A percentile compares a stretch with the other conserved stretches of the same genome.
Evolutionary conservation across 208 protist genomes (phyloP).

Genomic region (Tetramitus jugosus): DNA sequence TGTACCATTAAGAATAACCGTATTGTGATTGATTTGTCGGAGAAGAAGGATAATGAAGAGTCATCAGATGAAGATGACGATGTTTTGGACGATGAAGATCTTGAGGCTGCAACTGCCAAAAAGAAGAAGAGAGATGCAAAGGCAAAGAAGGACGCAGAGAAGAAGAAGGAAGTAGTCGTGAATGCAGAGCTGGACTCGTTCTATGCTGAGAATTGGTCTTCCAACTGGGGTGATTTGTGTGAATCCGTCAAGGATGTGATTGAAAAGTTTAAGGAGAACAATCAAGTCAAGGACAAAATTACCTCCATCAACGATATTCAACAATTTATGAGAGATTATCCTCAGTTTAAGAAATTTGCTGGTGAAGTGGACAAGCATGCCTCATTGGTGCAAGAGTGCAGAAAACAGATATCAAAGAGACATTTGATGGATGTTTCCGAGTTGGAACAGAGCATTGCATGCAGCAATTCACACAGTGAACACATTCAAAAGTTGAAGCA

Average conservation of each 20-base stretch:
- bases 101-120: not conserved
- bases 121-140: not conserved
- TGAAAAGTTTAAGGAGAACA: conserved; percentile 75
- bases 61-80: not conserved
- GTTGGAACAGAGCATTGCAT: conserved; percentile 88
- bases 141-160: not conserved
- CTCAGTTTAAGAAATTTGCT: conserved; percentile 58
- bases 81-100: too few species aligned
- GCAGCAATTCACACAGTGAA: conserved; percentile 49
- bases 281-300: conserved; percentile 54
- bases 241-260: conserved; percentile 80
- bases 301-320: conserved; percentile 49
- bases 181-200: conserved; percentile 78
- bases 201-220: conserved; percentile 83
- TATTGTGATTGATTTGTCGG: conserved; percentile 49
- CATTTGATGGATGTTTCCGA: conserved; percentile 79
- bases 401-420: conserved; percentile 55
- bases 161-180: conserved; percentile 1
- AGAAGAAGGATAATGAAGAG: too few species aligned
- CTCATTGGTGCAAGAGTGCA: conserved; percentile 48
- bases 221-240: conserved; percentile 95
- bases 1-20: conserved; percentile 84
- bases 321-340: conserved; percentile 62
- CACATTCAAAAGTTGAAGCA: conserved; percentile 52
- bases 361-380: conserved; percentile 55